A percentile compares a stretch with the other conserved stretches of the same genome.
phyloP scores from a whole-genome alignment of 768 basidiomycete species.

The Ramaria sp. region DNA sequence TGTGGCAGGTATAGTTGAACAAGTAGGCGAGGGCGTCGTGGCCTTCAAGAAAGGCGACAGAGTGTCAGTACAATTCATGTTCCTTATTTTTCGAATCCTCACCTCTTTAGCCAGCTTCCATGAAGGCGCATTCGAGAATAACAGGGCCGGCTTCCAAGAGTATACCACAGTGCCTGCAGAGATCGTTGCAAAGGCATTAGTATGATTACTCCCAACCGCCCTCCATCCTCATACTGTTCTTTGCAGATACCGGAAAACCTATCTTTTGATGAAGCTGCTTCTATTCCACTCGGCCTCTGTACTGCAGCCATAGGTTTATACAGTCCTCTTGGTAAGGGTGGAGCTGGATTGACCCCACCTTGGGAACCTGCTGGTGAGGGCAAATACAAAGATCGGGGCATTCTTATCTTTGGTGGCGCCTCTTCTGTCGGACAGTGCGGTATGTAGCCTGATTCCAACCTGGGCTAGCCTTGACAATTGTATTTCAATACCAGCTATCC shows the following conservation, averaged over 20 bases:
- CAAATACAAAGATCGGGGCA: slow-evolving; percentile 33
- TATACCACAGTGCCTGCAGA: slow-evolving; percentile 31
- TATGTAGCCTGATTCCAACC: slow-evolving; percentile 14
- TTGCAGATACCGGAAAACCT: slow-evolving; percentile 34
- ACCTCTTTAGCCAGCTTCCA: slow-evolving; percentile 12
- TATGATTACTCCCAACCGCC: slow-evolving; percentile 8
- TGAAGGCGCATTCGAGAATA: slow-evolving; percentile 28
- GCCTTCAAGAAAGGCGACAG: slow-evolving; percentile 40
- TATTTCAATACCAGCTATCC: slow-evolving; percentile 21
- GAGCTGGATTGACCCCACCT: slow-evolving; percentile 28
- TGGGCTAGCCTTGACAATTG: background rate
- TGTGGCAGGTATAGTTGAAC: slow-evolving; percentile 39
- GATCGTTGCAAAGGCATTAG: slow-evolving; percentile 31
- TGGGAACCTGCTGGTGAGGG: slow-evolving; percentile 24
- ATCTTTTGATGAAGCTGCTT: slow-evolving; percentile 37
- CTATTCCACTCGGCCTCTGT: slow-evolving; percentile 38
- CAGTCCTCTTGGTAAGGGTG: slow-evolving; percentile 18
- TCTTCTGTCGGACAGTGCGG: slow-evolving; percentile 42
- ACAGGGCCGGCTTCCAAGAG: slow-evolving; percentile 28
- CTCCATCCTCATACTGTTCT: background rate
- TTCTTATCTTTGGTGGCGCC: slow-evolving; percentile 38
- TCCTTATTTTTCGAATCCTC: too few relatives aligned
- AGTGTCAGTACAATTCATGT: slow-evolving; percentile 30
- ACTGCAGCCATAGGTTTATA: slow-evolving; percentile 44
- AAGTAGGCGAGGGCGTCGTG: slow-evolving; percentile 40